phyloP scores from a whole-genome alignment of 345 rosid genomes.

The Salix purpurea region DNA sequence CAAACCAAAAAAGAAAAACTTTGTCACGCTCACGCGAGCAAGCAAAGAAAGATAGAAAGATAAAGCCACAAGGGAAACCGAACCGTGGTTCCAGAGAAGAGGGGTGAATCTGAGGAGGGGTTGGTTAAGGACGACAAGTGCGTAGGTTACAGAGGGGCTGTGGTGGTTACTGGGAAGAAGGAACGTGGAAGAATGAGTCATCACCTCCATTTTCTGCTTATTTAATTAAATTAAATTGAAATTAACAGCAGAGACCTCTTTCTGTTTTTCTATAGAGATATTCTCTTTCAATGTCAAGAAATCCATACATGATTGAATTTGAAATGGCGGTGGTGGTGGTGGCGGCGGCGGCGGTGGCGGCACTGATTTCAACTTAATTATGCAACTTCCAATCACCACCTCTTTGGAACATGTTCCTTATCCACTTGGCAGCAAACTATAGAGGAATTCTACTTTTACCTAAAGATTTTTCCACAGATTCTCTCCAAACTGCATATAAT shows the following conservation, averaged over 20 bases:
- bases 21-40: background rate
- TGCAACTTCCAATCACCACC: too few species aligned
- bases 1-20: background rate
- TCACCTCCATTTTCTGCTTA: constrained; percentile 45
- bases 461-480: too few species aligned
- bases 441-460: too few species aligned
- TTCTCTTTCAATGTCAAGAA: too few species aligned
- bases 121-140: constrained; percentile 74
- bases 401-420: too few species aligned
- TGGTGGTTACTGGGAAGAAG: constrained; percentile 49
- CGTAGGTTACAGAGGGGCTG: constrained; percentile 36
- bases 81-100: constrained; percentile 84
- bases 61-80: background rate
- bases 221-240: background rate
- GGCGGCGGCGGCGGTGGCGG: too few species aligned
- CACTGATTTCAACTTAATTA: too few species aligned
- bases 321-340: too few species aligned
- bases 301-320: too few species aligned
- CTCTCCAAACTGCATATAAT: too few species aligned
- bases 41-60: background rate
- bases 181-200: constrained; percentile 67
- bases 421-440: too few species aligned
- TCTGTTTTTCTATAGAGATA: background rate
- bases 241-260: background rate
- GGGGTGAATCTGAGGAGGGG: constrained; percentile 69